phyloP scores from a whole-genome alignment of 2,329 filamentous ascomycete genomes.

The Magnaporthales sp. region DNA sequence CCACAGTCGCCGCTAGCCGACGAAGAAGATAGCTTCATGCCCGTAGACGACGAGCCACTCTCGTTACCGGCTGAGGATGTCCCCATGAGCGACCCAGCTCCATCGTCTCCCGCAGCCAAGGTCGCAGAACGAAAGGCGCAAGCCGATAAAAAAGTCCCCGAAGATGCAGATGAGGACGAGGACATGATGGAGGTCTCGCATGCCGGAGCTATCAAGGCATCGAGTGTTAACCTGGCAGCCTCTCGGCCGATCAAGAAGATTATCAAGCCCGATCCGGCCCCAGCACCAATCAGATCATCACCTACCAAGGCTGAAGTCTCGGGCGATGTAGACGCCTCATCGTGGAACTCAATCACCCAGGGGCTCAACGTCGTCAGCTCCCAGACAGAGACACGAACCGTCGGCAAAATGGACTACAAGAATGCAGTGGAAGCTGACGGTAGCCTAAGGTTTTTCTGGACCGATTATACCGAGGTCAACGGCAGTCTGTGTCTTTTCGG shows the following conservation, averaged over 20 bases:
- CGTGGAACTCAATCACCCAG: conserved; percentile 81
- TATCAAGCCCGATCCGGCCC: conserved; percentile 56
- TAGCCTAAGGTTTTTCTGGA: conserved; percentile 91
- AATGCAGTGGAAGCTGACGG: conserved; percentile 93
- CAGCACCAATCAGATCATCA: conserved; percentile 69
- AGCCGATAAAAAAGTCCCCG: conserved; percentile 41
- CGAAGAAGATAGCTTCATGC: conserved; percentile 46
- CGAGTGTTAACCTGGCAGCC: conserved; percentile 78
- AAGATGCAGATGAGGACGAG: conserved; percentile 62
- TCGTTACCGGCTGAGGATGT: conserved; percentile 31
- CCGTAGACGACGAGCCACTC: conserved; percentile 38
- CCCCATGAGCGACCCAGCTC: conserved; percentile 78
- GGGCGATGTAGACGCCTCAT: conserved; percentile 63
- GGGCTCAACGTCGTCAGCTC: conserved; percentile 80
- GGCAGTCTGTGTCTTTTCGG: conserved; percentile 91
- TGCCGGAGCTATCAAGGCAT: conserved; percentile 55
- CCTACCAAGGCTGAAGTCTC: conserved; percentile 40
- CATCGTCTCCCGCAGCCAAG: conserved; percentile 79
- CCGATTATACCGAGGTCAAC: conserved; percentile 88
- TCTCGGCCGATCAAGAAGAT: conserved; percentile 70
- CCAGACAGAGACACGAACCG: conserved; percentile 48
- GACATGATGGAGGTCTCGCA: conserved; percentile 84
- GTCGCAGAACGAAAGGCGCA: conserved; percentile 63
- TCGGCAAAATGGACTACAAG: conserved; percentile 74
- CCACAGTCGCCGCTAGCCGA: conserved; percentile 40